These are phyloP conservation scores for Paxillus involutus DNA, from an alignment of 768 basidiomycete species.

Conservation along the genomic window DNA sequence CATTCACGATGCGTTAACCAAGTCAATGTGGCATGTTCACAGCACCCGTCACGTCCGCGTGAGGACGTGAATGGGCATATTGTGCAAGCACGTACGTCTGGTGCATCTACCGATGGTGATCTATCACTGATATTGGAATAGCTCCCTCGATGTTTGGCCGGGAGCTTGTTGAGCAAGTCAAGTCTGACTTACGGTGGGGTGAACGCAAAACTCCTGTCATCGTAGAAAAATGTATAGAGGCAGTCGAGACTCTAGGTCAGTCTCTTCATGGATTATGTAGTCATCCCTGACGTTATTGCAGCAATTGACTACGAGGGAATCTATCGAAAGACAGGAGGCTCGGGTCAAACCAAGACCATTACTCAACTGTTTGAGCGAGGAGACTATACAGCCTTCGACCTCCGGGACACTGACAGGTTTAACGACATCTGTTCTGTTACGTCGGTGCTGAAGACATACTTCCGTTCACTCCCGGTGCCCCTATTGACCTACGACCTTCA, in stretches of 20 bases:
- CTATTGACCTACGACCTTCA: slow-evolving; percentile 90
- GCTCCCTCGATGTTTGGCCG: slow-evolving; percentile 93
- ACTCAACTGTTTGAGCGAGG: slow-evolving; percentile 94
- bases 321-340: slow-evolving; percentile 96
- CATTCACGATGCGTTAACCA: slow-evolving; percentile 84
- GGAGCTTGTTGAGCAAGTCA: slow-evolving; percentile 82
- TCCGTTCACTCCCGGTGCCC: slow-evolving; percentile 89
- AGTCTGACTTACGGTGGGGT: slow-evolving; percentile 56
- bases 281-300: slow-evolving; percentile 25
- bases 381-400: slow-evolving; percentile 86
- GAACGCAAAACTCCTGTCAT: slow-evolving; percentile 78
- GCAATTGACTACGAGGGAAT: slow-evolving; percentile 97
- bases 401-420: slow-evolving; percentile 84
- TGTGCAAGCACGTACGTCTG: slow-evolving; percentile 15
- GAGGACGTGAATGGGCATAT: slow-evolving; percentile 30
- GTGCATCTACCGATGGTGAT: slow-evolving; percentile 10
- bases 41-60: slow-evolving; percentile 38
- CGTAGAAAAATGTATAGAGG: slow-evolving; percentile 94
- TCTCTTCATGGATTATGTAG: neutral
- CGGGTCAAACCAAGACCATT: slow-evolving; percentile 88
- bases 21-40: slow-evolving; percentile 65
- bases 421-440: slow-evolving; percentile 98
- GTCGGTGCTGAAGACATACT: slow-evolving; percentile 94
- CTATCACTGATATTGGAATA: slow-evolving; percentile 29
- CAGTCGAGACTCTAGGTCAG: slow-evolving; percentile 86